Evolutionary conservation across 371 early-diverging fungal genomes (phyloP), one percentile per base, ranked within the genome.

Genomic region (Rhizopus stolonifer): DNA sequence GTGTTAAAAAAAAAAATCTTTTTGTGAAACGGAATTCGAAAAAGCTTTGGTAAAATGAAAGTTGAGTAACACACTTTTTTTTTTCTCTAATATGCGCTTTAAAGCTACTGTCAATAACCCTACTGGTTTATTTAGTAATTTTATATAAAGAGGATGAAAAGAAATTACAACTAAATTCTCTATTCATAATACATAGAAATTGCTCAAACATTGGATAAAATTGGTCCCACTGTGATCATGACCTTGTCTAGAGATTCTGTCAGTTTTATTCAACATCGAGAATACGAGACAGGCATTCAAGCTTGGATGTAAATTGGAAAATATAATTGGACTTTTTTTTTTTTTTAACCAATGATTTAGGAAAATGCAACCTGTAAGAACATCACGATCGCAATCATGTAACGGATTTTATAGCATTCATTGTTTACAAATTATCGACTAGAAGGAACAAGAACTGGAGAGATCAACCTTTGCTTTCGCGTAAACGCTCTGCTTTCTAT

Each of bases 341-440:
- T 48, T 1, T 5, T 25, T 31, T 25, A n/a, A 10, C 3, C 3
- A 42, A 13, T 31, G 19, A 39, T 45, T 24, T 53, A 66, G 67
- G n/a, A 69, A 66, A 52, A 23, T 52, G 3, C 48, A 61, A 17
- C 56, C 67, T 34, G 66, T 62, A 60, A 44, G 19, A 23, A 25
- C 13, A 31, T 18, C 17, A 25, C 11, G 6, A 38, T 14, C 10
- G 1, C 21, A 32, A 19, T 8, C 3, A 44, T 49, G 11, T 42
- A 13, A n/a, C 21, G 15, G 43, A 14, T 33, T 24, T 25, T n/a
- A 6, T 60, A 86, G 83, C 64, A 75, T 24, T 57, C 72, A 1
- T 26, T 86, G 2, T 83, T 86, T 55, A 77, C 79, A 38, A 70
- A 76, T 25, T 82, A 77, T 63, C 65, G 68, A n/a, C 54, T 85